These are phyloP conservation scores for Aspergillus fumigatiaffinis DNA, from an alignment of 2,329 filamentous ascomycete genomes.

Conservation along the genomic window DNA sequence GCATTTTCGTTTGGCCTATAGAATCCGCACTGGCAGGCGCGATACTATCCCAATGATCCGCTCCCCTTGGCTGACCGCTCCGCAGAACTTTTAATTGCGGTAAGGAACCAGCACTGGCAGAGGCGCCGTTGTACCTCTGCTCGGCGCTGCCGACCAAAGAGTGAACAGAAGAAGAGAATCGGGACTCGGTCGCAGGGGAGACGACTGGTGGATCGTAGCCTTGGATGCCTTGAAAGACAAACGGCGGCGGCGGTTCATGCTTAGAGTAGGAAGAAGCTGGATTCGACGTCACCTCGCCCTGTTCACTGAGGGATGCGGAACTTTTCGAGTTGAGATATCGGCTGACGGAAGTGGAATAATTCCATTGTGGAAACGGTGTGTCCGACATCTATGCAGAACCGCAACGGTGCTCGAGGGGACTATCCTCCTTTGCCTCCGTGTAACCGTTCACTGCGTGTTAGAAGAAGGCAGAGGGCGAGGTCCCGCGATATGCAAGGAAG, in stretches of 20 bases:
- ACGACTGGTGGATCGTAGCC: slow-evolving; percentile 16
- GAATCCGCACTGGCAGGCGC: slow-evolving; percentile 15
- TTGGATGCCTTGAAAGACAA: slow-evolving; percentile 15
- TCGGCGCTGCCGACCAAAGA: slow-evolving; percentile 16
- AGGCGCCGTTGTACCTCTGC: slow-evolving; percentile 19
- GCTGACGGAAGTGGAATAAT: slow-evolving; percentile 20
- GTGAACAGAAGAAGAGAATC: slow-evolving; percentile 14
- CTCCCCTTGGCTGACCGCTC: not conserved
- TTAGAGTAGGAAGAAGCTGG: slow-evolving; percentile 15
- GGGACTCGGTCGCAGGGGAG: slow-evolving; percentile 10
- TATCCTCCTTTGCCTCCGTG: slow-evolving; percentile 1
- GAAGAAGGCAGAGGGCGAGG: not conserved
- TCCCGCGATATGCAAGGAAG: not conserved
- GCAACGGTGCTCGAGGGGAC: slow-evolving; percentile 6
- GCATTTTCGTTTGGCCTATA: not conserved
- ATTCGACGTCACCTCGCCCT: slow-evolving; percentile 10
- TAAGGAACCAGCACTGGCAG: slow-evolving; percentile 13
- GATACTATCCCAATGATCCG: slow-evolving; percentile 21
- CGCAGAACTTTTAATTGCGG: not conserved
- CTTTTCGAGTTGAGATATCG: slow-evolving; percentile 16
- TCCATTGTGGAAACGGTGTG: slow-evolving; percentile 27
- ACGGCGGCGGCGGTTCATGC: slow-evolving; percentile 22
- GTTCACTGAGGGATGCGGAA: slow-evolving; percentile 13
- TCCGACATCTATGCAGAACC: slow-evolving; percentile 28
- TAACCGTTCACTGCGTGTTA: not conserved